Conservation (phyloP, 2,329 filamentous ascomycete species). For the Penicillium brasilianum region DNA sequence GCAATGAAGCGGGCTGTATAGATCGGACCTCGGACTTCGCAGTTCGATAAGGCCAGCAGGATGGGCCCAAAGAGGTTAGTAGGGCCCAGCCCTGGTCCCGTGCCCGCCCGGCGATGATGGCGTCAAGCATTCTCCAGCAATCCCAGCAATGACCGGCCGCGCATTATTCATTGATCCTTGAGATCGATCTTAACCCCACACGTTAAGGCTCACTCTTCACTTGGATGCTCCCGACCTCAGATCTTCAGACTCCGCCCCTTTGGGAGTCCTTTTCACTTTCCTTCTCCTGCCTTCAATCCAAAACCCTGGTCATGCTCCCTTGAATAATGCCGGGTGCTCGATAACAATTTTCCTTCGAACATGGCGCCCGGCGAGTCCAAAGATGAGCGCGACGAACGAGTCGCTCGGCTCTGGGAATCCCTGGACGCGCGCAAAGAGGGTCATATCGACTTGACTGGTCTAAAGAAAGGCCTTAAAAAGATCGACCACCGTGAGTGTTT, state of each 20-base stretch:
- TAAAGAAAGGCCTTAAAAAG: slow-evolving; percentile 82
- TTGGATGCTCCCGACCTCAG: slow-evolving; percentile 19
- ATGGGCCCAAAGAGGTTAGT: slow-evolving; percentile 36
- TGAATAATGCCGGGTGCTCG: slow-evolving; percentile 52
- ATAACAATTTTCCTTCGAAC: slow-evolving; percentile 55
- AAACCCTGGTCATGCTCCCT: slow-evolving; percentile 16
- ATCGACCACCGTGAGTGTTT: slow-evolving; percentile 83
- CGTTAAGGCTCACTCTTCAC: slow-evolving; percentile 35
- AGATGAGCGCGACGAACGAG: slow-evolving; percentile 77
- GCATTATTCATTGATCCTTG: slow-evolving; percentile 39
- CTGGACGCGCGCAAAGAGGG: slow-evolving; percentile 78
- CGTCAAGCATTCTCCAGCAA: slow-evolving; percentile 29
- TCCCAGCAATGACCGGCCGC: slow-evolving; percentile 41
- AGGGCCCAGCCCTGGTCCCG: slow-evolving; percentile 40
- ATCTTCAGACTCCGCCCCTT: slow-evolving; percentile 1
- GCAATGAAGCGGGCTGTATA: not conserved
- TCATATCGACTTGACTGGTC: slow-evolving; percentile 79
- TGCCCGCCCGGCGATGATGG: slow-evolving; percentile 34
- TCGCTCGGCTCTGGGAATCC: slow-evolving; percentile 81
- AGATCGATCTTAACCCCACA: slow-evolving; percentile 14
- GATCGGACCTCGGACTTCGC: slow-evolving; percentile 1
- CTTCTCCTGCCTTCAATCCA: not conserved
- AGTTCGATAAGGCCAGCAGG: slow-evolving; percentile 6
- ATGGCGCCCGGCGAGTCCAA: slow-evolving; percentile 74
- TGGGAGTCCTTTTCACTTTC: not conserved